Percentiles rank a stretch among this genome's conserved stretches.
Conservation (phyloP, 176 grass and related monocot species). For the Zea mays region DNA sequence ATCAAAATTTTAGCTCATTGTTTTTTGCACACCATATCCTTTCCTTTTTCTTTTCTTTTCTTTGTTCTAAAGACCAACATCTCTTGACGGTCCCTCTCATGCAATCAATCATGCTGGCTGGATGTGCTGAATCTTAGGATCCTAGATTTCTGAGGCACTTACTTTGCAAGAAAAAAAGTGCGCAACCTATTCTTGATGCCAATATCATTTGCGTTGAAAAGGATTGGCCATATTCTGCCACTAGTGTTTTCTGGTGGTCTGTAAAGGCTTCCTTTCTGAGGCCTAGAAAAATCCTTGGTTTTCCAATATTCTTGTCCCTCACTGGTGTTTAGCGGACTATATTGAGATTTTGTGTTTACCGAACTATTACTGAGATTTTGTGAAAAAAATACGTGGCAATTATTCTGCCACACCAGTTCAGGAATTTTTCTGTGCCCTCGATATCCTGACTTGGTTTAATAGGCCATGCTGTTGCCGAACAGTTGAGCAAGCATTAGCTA, state of each 20-base stretch:
- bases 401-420: background rate
- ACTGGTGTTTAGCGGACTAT: constrained; percentile 1
- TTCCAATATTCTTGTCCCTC: background rate
- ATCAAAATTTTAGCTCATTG: background rate
- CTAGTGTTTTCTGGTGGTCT: constrained; percentile 5
- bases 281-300: background rate
- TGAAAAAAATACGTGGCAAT: background rate
- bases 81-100: constrained; percentile 22
- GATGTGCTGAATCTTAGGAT: constrained; percentile 30
- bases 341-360: background rate
- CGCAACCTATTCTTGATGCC: constrained; percentile 17
- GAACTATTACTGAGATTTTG: background rate
- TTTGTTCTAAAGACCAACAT: constrained; percentile 1
- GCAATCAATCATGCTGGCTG: constrained; percentile 24
- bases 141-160: constrained; percentile 32
- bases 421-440: background rate
- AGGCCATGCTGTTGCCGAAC: constrained; percentile 5
- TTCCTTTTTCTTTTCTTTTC: constrained; percentile 14
- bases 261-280: background rate
- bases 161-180: constrained; percentile 30
- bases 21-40: constrained; percentile 8
- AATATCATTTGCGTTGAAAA: constrained; percentile 32
- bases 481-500: constrained; percentile 16
- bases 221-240: background rate
- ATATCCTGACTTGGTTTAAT: constrained; percentile 8